phyloP scores from a whole-genome alignment of 1,139 yeast species.

The Fermentozyma sake region DNA sequence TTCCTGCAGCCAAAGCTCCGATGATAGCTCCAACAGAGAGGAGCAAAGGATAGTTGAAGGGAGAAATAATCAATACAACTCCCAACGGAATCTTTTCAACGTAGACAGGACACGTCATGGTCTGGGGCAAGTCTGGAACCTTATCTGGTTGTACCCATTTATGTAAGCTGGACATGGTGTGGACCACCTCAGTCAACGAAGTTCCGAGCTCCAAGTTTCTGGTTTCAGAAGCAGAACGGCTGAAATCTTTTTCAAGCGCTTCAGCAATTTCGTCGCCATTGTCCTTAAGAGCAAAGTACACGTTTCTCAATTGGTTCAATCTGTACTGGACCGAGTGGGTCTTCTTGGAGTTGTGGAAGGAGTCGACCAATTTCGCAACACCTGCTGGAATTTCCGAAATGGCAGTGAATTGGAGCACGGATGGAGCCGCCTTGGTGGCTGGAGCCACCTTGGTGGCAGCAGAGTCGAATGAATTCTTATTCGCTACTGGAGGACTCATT shows the following conservation, averaged over 20 bases:
- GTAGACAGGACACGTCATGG: conserved; percentile 45
- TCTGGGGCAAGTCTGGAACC: conserved; percentile 41
- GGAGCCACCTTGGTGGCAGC: conserved; percentile 1
- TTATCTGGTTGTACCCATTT: conserved; percentile 57
- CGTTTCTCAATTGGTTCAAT: conserved; percentile 58
- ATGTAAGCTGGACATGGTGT: conserved; percentile 56
- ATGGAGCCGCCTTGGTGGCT: no score
- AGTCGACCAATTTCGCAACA: conserved; percentile 36
- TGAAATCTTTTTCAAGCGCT: conserved; percentile 65
- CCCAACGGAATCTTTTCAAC: conserved; percentile 74
- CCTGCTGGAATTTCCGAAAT: conserved; percentile 45
- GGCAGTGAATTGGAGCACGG: conserved; percentile 41
- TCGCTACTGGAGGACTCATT: conserved; percentile 5
- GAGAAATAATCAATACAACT: conserved; percentile 68
- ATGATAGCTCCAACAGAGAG: conserved; percentile 64
- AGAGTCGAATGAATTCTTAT: no score
- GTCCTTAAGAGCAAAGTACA: conserved; percentile 64
- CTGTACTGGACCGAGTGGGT: conserved; percentile 56
- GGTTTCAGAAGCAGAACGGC: conserved; percentile 61
- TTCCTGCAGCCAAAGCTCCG: conserved; percentile 87
- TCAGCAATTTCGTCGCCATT: conserved; percentile 49
- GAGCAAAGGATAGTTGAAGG: conserved; percentile 82
- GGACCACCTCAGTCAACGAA: conserved; percentile 52
- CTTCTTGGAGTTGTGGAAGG: conserved; percentile 46
- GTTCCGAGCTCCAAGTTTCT: conserved; percentile 52